Evolutionary conservation across 1,139 yeast species (phyloP), one percentile per base, ranked within the genome.

Genomic region (Protomyces inouyei): DNA sequence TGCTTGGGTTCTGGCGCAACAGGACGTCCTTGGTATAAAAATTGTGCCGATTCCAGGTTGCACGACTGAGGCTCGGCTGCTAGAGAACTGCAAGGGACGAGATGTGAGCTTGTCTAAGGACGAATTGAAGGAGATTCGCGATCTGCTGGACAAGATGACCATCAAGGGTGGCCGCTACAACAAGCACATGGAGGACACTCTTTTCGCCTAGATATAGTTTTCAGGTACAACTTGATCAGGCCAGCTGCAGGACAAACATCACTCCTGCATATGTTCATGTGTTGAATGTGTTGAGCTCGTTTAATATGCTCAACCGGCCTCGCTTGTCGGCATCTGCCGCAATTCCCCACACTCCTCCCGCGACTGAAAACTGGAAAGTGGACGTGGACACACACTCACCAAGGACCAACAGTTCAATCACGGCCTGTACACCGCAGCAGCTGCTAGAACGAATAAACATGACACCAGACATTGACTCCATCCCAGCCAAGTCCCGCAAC

Each of bases 11-110:
- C 57, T 73, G 71, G 70, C 78, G 74, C 81, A 80, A 66, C 82
- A 90, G 16, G 79, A 78, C 65, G 53, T 51, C 18, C 53, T 28
- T 25, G 56, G 45, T 16, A 52, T 65, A 14, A 64, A 68, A 10
- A 75, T 90, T 54, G 37, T 51, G 53, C 95, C 96, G 51, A 87
- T 89, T 72, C 95, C 96, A 25, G 85, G 91, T 63, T 85, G 88
- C 14, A 80, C 91, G 3, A 81, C 85, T 35, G 76, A 77, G 9
- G 79, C 74, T 12, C 84, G 88, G 72, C 83, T 86, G 35, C 35
- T 51, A 78, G 79, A 61, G 86, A 83, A 51, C 23, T 25, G 37
- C 71, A 88, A 88, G 75, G 78, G 82, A 68, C 77, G 80, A 6
- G 67, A 76, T 25, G 74, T 83, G 52, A 40, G 23, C n/a, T 74